Base-by-base conservation (phyloP, 192 early-diverging fungal genomes). In the Rhizophagus prolifer region DNA sequence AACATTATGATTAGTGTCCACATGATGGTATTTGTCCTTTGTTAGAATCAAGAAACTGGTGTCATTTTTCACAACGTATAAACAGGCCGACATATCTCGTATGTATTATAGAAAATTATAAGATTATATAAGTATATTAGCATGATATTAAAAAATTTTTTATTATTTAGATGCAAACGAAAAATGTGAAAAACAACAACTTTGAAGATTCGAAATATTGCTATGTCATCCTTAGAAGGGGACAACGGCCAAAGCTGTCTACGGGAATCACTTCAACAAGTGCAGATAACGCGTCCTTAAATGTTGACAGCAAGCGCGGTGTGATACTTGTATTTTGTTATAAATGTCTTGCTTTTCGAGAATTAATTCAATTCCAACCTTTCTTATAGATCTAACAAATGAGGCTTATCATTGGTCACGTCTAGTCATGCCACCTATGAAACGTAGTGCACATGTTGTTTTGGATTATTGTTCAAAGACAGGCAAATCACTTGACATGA, bases 41-140 rank as follows among this genome's bases (percentile, higher is more conserved):
- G 44, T 69, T 84, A 30, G 79, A 78, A n/a, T 88, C 86, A 38
- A 75, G 82, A n/a, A 76, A 82, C 63, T 95, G 93, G 93, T 91
- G 93, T 47, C 92, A 95, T 69, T 95, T 94, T 76, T 94, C 93
- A 28, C 95, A 96, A 77, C 82, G 90, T 30, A 83, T 92, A 26
- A 90, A 93, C 66, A 83, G 91, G 13, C 89, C 92, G 0, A 71
- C 67, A 19, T 89, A 86, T 72, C 85, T 92, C 79, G 83, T 87
- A 81, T 73, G 75, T 75, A 30, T 64, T 6, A 3, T 26, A 46
- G 10, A 26, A 31, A 41, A n/a, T 21, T 23, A 26, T 23, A 1
- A 9, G n/a, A 62, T 62, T 30, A 16, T 7, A 10, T 19, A 36
- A 2, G 4, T 1, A 28, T 13, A n/a, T 74, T 38, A 58, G 10